These are phyloP conservation scores for Tolypocladium nubicola DNA, from an alignment of 2,329 filamentous ascomycete species.

Conservation along the genomic window DNA sequence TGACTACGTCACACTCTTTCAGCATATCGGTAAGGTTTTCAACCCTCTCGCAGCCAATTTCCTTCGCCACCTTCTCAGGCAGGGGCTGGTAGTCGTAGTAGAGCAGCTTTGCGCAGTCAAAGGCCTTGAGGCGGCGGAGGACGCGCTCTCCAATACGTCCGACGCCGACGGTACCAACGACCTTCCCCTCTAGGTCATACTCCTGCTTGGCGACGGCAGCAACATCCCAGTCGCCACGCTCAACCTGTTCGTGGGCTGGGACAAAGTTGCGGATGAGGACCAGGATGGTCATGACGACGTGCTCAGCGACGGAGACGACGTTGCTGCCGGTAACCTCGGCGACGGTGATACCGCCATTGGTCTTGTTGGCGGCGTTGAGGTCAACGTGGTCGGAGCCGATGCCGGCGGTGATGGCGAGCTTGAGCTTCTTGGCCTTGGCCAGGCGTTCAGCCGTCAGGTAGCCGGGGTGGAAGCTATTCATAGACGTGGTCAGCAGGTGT, in stretches of 20 bases:
- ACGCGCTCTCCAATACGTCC: conserved; percentile 98
- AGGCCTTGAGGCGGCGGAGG: conserved; percentile 86
- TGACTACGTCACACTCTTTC: conserved; percentile 89
- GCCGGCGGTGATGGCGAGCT: conserved; percentile 92
- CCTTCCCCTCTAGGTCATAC: conserved; percentile 94
- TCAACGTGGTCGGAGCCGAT: conserved; percentile 99
- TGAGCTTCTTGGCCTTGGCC: conserved; percentile 97
- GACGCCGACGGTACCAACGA: conserved; percentile 93
- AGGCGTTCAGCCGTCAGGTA: conserved; percentile 96
- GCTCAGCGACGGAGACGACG: conserved; percentile 96
- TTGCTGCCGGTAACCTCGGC: conserved; percentile 97
- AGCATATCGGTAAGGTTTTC: conserved; percentile 88
- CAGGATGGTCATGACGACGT: conserved; percentile 99
- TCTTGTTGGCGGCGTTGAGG: conserved; percentile 92
- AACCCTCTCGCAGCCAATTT: conserved; percentile 90
- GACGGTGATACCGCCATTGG: conserved; percentile 94
- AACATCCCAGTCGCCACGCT: conserved; percentile 86
- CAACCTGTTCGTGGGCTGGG: conserved; percentile 89
- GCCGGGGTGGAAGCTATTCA: conserved; percentile 80
- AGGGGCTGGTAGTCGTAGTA: conserved; percentile 99
- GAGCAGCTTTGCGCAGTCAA: conserved; percentile 98
- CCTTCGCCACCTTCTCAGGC: conserved; percentile 72
- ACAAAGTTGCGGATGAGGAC: conserved; percentile 95
- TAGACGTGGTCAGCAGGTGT: not conserved
- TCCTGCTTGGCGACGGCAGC: conserved; percentile 96